Conservation (phyloP, 83 land plant genomes). For the Thuja plicata region DNA sequence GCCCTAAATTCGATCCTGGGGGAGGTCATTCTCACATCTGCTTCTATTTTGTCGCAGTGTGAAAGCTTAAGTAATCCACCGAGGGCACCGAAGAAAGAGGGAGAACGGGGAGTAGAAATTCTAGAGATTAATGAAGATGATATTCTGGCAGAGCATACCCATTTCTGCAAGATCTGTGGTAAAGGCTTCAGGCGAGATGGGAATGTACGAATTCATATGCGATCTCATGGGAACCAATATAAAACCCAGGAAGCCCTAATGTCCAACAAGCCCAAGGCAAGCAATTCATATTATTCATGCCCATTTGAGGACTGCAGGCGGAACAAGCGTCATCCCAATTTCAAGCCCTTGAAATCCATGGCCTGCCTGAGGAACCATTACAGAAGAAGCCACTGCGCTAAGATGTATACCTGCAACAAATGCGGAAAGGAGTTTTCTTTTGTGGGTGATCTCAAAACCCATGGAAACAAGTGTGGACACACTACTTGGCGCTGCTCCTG, state of each 20-base stretch:
- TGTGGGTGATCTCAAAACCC: constrained; percentile 75
- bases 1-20: background rate
- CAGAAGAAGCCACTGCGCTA: constrained; percentile 86
- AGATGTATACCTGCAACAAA: constrained; percentile 70
- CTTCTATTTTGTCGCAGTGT: background rate
- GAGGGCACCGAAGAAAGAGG: background rate
- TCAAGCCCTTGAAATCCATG: constrained; percentile 78
- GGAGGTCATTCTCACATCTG: background rate
- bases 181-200: constrained; percentile 88
- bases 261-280: constrained; percentile 5
- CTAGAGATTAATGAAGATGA: constrained; percentile 73
- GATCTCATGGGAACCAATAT: constrained; percentile 87
- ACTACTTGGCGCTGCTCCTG: constrained; percentile 78
- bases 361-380: constrained; percentile 85
- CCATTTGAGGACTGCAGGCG: constrained; percentile 78
- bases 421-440: constrained; percentile 85
- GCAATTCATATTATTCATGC: constrained; percentile 57
- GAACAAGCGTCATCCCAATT: constrained; percentile 70
- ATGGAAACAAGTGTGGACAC: constrained; percentile 88
- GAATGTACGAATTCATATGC: constrained; percentile 86
- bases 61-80: background rate
- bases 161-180: constrained; percentile 79
- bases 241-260: constrained; percentile 67
- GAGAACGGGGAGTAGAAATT: constrained; percentile 28
- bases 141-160: constrained; percentile 79